These are phyloP conservation scores for Boletellus ananiceps DNA, from an alignment of 768 basidiomycete genomes.

Conservation along the genomic window DNA sequence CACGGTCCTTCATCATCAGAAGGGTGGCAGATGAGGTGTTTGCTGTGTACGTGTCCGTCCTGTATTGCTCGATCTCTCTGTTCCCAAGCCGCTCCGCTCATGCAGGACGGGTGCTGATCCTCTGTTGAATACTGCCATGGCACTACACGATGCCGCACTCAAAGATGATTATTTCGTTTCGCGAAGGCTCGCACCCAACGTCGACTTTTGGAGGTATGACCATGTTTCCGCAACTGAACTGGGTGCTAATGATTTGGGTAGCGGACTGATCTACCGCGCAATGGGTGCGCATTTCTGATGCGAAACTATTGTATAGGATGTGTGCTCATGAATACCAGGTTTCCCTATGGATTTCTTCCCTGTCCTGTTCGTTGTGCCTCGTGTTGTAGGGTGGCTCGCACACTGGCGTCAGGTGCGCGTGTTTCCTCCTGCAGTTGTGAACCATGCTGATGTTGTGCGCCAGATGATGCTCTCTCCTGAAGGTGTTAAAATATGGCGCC, in stretches of 20 bases:
- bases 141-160: slow-evolving; percentile 82
- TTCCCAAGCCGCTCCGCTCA: background rate
- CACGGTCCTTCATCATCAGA: slow-evolving; percentile 85
- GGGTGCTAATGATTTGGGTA: slow-evolving; percentile 25
- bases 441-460: slow-evolving; percentile 4
- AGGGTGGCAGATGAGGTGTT: slow-evolving; percentile 92
- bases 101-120: slow-evolving; percentile 79
- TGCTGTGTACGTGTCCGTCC: slow-evolving; percentile 53
- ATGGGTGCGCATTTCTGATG: slow-evolving; percentile 56
- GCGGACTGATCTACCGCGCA: slow-evolving; percentile 85
- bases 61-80: background rate
- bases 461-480: slow-evolving; percentile 90
- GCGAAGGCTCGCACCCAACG: slow-evolving; percentile 81
- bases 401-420: slow-evolving; percentile 78
- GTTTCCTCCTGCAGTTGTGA: background rate
- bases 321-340: slow-evolving; percentile 39
- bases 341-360: slow-evolving; percentile 96
- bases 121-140: slow-evolving; percentile 85
- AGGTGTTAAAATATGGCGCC: slow-evolving; percentile 93
- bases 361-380: slow-evolving; percentile 86
- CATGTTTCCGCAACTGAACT: background rate
- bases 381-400: slow-evolving; percentile 90
- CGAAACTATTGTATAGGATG: background rate
- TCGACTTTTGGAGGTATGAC: slow-evolving; percentile 72
- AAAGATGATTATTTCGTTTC: slow-evolving; percentile 86